Conservation (phyloP, 2,329 filamentous ascomycete genomes). For the Fusarium sp. region DNA sequence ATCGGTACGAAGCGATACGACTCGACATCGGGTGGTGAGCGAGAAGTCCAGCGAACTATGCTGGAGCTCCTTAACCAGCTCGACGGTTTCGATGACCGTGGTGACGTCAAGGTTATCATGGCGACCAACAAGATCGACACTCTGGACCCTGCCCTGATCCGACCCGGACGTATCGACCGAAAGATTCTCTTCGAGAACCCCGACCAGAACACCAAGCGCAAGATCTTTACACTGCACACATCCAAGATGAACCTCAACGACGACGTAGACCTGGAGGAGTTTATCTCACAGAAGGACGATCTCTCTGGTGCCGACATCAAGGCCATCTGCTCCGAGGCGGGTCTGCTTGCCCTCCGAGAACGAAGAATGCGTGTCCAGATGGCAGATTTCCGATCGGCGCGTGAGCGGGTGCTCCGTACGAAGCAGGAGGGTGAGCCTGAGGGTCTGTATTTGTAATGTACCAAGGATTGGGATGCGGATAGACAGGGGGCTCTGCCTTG, state of each 20-base stretch:
- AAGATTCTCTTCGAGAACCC: conserved; percentile 87
- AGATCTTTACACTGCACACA: conserved; percentile 98
- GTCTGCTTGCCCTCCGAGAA: conserved; percentile 93
- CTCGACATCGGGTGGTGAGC: conserved; percentile 95
- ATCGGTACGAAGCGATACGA: conserved; percentile 99
- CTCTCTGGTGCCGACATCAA: conserved; percentile 98
- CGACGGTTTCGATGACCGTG: conserved; percentile 98
- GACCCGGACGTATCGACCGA: conserved; percentile 96
- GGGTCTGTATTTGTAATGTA: conserved; percentile 92
- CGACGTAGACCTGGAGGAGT: conserved; percentile 98
- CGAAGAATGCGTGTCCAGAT: conserved; percentile 98
- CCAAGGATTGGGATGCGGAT: conserved; percentile 39
- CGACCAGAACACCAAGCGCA: conserved; percentile 91
- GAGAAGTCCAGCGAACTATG: conserved; percentile 99
- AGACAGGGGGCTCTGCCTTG: conserved; percentile 36
- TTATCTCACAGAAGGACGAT: conserved; percentile 98
- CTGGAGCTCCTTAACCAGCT: conserved; percentile 98
- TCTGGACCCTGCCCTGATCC: conserved; percentile 94
- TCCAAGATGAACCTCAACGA: conserved; percentile 98
- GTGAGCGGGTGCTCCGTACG: conserved; percentile 96
- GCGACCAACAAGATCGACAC: conserved; percentile 99
- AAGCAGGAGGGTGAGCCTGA: conserved; percentile 99
- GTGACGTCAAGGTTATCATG: conserved; percentile 99
- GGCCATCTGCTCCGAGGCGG: conserved; percentile 97
- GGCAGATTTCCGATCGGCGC: conserved; percentile 94